A percentile compares a stretch with the other conserved stretches of the same genome.
These are phyloP conservation scores for Rhododendron kiyosumense DNA, from an alignment of 148 eudicot species.

Conservation along the genomic window DNA sequence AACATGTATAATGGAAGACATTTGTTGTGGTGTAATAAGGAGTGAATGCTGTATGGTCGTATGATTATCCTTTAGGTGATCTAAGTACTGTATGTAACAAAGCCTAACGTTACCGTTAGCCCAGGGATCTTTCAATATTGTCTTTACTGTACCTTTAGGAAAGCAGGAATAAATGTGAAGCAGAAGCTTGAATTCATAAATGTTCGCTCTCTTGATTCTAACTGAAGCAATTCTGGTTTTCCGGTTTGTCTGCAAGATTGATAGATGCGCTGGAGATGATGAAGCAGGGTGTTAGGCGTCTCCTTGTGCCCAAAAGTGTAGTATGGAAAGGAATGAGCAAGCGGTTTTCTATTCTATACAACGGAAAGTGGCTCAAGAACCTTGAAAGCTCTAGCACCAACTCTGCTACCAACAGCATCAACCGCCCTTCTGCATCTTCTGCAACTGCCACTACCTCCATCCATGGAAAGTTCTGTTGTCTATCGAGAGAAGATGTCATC, in stretches of 20 bases:
- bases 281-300: constrained; percentile 94
- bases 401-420: constrained; percentile 24
- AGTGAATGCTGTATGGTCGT: neutral
- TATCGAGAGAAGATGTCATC: constrained; percentile 84
- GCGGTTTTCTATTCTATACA: constrained; percentile 76
- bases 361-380: constrained; percentile 85
- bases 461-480: constrained; percentile 67
- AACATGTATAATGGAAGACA: neutral
- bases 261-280: constrained; percentile 96
- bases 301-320: constrained; percentile 72
- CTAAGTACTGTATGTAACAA: neutral
- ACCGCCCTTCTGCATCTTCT: constrained; percentile 49
- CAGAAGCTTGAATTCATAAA: neutral
- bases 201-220: neutral
- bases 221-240: constrained; percentile 8
- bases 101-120: neutral
- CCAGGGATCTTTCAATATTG: neutral
- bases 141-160: neutral
- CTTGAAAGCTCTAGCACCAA: constrained; percentile 30
- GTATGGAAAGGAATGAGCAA: constrained; percentile 91
- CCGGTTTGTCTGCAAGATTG: constrained; percentile 44
- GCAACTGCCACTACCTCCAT: constrained; percentile 22
- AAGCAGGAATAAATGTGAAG: neutral
- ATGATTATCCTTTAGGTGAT: neutral
- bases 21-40: neutral